These are phyloP conservation scores for Schizosaccharomyces versatilis DNA, from an alignment of 1,139 yeast genomes.

Conservation along the genomic window DNA sequence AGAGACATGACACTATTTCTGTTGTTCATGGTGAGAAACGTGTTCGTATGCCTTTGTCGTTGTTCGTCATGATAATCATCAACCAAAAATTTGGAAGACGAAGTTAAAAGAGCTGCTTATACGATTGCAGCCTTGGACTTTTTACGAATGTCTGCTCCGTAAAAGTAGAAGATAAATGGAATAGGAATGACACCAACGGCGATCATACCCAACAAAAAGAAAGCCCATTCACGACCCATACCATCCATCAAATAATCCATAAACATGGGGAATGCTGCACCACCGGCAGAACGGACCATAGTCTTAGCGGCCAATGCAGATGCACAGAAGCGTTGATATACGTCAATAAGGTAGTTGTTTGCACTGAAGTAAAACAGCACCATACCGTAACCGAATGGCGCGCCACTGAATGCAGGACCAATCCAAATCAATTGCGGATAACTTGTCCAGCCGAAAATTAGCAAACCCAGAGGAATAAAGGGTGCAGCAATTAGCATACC, in stretches of 20 bases:
- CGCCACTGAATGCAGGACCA: constrained; percentile 12
- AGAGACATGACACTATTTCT: too few species aligned
- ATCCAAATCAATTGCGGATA: constrained; percentile 30
- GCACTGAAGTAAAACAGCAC: constrained; percentile 23
- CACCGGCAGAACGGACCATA: constrained; percentile 3
- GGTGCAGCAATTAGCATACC: constrained; percentile 22
- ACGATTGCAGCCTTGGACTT: constrained; percentile 1
- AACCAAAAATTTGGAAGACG: too few species aligned
- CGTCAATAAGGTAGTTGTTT: constrained; percentile 50
- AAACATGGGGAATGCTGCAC: constrained; percentile 2
- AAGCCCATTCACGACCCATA: constrained; percentile 4
- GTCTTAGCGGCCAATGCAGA: constrained; percentile 44
- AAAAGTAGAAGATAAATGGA: constrained; percentile 10
- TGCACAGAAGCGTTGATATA: constrained; percentile 46
- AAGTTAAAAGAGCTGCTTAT: background rate
- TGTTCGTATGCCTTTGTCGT: too few species aligned
- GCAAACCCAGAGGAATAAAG: constrained; percentile 34
- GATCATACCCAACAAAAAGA: constrained; percentile 29
- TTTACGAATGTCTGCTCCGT: constrained; percentile 10
- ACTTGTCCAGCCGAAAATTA: constrained; percentile 14
- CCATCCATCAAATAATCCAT: background rate
- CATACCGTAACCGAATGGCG: constrained; percentile 46
- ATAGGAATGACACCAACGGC: constrained; percentile 14
- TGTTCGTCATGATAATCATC: too few species aligned
- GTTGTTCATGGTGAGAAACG: too few species aligned